Evolutionary conservation across 371 early-diverging fungal genomes (phyloP).

Genomic region (Lichtheimia corymbifera): DNA sequence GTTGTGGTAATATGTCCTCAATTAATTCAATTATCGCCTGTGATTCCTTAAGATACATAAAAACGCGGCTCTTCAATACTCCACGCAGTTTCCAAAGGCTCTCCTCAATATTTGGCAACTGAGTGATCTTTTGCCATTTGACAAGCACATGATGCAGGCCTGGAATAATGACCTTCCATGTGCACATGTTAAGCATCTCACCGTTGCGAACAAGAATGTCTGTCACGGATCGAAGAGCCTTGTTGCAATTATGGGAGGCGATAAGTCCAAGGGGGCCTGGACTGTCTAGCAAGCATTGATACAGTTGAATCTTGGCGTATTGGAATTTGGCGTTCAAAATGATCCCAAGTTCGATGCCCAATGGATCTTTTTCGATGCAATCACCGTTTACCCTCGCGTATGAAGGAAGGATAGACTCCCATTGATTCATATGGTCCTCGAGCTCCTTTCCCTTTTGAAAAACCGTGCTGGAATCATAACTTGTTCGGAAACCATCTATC

Average conservation of each 20-base stretch:
- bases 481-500: not conserved
- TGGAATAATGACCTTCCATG: conserved; percentile 5
- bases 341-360: conserved; percentile 14
- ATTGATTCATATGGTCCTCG: conserved; percentile 9
- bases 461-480: not conserved
- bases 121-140: not conserved
- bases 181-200: conserved; percentile 12
- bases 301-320: conserved; percentile 13
- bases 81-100: not conserved
- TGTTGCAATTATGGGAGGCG: conserved; percentile 11
- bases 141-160: conserved; percentile 2
- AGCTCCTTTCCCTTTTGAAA: conserved; percentile 10
- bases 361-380: not conserved
- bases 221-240: conserved; percentile 1
- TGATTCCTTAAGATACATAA: conserved; percentile 7
- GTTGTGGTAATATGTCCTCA: not conserved
- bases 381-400: not conserved
- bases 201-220: conserved; percentile 5
- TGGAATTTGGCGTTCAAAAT: conserved; percentile 13
- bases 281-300: conserved; percentile 21
- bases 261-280: conserved; percentile 9
- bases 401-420: conserved; percentile 6
- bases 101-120: conserved; percentile 3
- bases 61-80: not conserved
- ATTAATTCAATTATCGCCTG: not conserved